Evolutionary conservation across 495 filamentous ascomycete genomes (phyloP).

Genomic region (Aspergillus ostianus): DNA sequence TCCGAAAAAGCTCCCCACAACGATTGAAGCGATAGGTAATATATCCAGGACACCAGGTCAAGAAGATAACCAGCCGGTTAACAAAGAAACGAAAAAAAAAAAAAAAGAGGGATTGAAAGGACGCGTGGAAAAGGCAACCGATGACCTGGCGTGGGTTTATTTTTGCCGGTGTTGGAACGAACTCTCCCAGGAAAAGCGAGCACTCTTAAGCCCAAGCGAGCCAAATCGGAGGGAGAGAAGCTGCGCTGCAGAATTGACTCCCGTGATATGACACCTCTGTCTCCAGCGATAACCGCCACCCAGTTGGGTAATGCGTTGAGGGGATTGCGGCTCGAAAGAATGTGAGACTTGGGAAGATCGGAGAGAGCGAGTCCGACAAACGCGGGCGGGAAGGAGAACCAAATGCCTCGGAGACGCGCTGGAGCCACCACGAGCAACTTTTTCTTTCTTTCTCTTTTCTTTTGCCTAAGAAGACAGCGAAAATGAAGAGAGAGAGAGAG

Average conservation of each 20-base stretch:
- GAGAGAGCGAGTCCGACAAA: conserved; percentile 7
- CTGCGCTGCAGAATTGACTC: conserved; percentile 12
- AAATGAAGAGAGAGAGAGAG: background rate
- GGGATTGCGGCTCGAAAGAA: conserved; percentile 6
- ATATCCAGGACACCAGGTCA: conserved; percentile 2
- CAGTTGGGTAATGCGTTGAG: background rate
- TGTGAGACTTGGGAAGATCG: background rate
- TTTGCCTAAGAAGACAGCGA: background rate
- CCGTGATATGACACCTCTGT: background rate
- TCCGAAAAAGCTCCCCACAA: background rate
- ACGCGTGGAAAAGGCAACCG: background rate
- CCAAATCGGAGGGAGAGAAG: background rate
- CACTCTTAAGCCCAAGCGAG: too few relatives aligned
- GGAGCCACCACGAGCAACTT: background rate
- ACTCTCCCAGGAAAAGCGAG: too few relatives aligned
- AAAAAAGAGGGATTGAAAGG: background rate
- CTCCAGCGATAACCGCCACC: conserved; percentile 2
- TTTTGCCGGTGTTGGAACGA: too few relatives aligned
- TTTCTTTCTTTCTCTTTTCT: background rate
- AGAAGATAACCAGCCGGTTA: background rate
- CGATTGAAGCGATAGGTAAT: background rate
- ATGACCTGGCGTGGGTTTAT: background rate
- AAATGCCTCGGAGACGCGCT: conserved; percentile 6
- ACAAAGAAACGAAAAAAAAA: background rate
- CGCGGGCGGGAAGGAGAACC: conserved; percentile 6